These are phyloP conservation scores for Dactylellina drechsleri DNA, from an alignment of 2,329 filamentous ascomycete species.

Conservation along the genomic window DNA sequence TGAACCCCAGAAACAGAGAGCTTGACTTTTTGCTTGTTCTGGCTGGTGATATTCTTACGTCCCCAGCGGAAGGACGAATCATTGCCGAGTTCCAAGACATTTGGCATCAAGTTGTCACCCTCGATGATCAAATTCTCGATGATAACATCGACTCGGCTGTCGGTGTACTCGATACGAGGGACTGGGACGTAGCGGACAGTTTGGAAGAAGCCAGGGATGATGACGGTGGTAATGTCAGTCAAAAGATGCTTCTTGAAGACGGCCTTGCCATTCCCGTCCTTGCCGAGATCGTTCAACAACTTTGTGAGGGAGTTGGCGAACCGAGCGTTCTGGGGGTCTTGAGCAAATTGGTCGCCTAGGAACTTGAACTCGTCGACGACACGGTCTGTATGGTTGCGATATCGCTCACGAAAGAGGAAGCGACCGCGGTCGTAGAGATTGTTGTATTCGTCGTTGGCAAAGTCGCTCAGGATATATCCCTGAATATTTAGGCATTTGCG, in stretches of 20 bases:
- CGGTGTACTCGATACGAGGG: constrained; percentile 91
- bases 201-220: constrained; percentile 83
- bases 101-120: constrained; percentile 95
- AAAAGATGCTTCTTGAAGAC: constrained; percentile 91
- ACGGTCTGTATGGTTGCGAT: constrained; percentile 84
- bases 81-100: constrained; percentile 84
- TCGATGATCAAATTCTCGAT: constrained; percentile 96
- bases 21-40: constrained; percentile 84
- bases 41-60: constrained; percentile 84
- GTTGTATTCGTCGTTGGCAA: constrained; percentile 83
- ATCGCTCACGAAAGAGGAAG: constrained; percentile 87
- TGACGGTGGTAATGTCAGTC: constrained; percentile 87
- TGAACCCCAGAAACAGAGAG: constrained; percentile 89
- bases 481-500: constrained; percentile 86
- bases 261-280: constrained; percentile 83
- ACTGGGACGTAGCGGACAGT: constrained; percentile 89
- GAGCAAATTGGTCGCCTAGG: constrained; percentile 85
- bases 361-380: constrained; percentile 92
- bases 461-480: constrained; percentile 87
- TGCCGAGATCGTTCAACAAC: constrained; percentile 89
- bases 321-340: constrained; percentile 84
- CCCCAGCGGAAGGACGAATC: constrained; percentile 97
- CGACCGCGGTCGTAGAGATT: constrained; percentile 83
- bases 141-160: constrained; percentile 83
- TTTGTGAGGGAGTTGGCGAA: constrained; percentile 81